Percentiles rank a stretch among this genome's conserved stretches.
These are phyloP conservation scores for Waltergamsia citrina DNA, from an alignment of 2,329 filamentous ascomycete genomes.

Conservation along the genomic window DNA sequence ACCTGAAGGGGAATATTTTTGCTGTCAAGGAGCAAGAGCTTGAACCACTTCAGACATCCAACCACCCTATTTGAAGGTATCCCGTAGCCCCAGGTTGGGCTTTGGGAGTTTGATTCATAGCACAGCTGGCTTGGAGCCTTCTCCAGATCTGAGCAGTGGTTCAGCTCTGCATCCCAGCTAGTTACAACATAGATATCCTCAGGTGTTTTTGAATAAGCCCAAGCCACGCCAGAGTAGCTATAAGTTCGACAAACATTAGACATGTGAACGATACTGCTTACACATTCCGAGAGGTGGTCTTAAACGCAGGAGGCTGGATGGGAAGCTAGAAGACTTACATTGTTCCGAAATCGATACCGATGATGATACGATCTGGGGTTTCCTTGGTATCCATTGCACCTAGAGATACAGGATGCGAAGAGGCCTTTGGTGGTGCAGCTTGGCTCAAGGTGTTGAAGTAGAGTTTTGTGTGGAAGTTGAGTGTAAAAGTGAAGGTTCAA, in stretches of 20 bases:
- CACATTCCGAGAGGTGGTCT: constrained; percentile 1
- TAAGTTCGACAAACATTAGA: no score
- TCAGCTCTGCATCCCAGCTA: constrained; percentile 14
- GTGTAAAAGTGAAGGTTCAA: no score
- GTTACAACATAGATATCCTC: constrained; percentile 19
- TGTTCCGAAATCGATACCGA: constrained; percentile 37
- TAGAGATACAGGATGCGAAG: background rate
- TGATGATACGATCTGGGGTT: constrained; percentile 14
- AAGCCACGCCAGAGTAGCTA: constrained; percentile 31
- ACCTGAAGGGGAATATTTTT: constrained; percentile 16
- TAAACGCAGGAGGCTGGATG: no score
- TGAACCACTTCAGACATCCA: constrained; percentile 28
- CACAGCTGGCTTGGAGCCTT: constrained; percentile 20
- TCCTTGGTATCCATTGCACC: background rate
- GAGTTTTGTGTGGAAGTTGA: background rate
- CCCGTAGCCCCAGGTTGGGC: constrained; percentile 20
- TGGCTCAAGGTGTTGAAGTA: no score
- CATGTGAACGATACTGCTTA: no score
- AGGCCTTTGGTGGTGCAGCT: background rate
- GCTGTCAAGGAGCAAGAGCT: constrained; percentile 25
- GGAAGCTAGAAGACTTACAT: constrained; percentile 24
- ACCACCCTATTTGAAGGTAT: constrained; percentile 10
- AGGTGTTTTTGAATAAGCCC: constrained; percentile 17
- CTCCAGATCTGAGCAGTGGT: constrained; percentile 14
- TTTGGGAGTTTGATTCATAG: background rate